Conservation (phyloP, 768 basidiomycete genomes). For the Tulasnella sp. region DNA sequence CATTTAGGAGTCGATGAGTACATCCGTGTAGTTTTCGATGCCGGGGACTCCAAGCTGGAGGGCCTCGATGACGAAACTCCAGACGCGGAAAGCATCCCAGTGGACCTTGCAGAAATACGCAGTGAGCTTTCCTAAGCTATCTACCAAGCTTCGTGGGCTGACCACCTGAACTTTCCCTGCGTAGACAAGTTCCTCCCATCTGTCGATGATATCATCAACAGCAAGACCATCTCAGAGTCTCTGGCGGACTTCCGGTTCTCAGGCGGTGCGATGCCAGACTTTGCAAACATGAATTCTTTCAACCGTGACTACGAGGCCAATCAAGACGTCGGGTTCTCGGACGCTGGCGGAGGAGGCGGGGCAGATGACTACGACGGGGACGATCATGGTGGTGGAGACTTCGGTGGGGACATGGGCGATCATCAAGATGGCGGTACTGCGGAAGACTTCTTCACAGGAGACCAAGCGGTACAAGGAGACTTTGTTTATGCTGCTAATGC, state of each 20-base stretch:
- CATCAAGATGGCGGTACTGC: slow-evolving; percentile 23
- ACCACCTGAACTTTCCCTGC: slow-evolving; percentile 12
- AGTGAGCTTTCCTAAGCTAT: slow-evolving; percentile 31
- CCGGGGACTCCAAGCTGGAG: slow-evolving; percentile 71
- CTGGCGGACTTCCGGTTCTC: slow-evolving; percentile 75
- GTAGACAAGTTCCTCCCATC: slow-evolving; percentile 65
- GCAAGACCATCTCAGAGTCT: slow-evolving; percentile 69
- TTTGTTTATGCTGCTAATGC: slow-evolving; percentile 22
- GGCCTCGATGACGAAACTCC: slow-evolving; percentile 53
- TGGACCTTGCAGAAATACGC: slow-evolving; percentile 51
- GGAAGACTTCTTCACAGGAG: slow-evolving; percentile 61
- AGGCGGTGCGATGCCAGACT: background rate
- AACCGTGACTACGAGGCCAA: slow-evolving; percentile 47
- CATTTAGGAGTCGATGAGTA: slow-evolving; percentile 79
- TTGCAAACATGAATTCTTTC: slow-evolving; percentile 38
- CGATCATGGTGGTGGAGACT: slow-evolving; percentile 9
- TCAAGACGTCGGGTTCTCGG: slow-evolving; percentile 35
- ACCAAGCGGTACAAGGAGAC: slow-evolving; percentile 43
- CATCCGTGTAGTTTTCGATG: slow-evolving; percentile 90
- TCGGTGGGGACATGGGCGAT: slow-evolving; percentile 6
- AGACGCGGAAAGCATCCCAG: slow-evolving; percentile 46
- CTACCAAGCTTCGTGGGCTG: background rate
- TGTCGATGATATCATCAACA: slow-evolving; percentile 42
- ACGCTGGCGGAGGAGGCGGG: slow-evolving; percentile 32
- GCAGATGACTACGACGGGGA: slow-evolving; percentile 22